Percentiles rank a stretch among this genome's conserved stretches.
Evolutionary conservation across 768 basidiomycete genomes (phyloP).

Genomic region (Rhodosporidiobolus odoratus): DNA sequence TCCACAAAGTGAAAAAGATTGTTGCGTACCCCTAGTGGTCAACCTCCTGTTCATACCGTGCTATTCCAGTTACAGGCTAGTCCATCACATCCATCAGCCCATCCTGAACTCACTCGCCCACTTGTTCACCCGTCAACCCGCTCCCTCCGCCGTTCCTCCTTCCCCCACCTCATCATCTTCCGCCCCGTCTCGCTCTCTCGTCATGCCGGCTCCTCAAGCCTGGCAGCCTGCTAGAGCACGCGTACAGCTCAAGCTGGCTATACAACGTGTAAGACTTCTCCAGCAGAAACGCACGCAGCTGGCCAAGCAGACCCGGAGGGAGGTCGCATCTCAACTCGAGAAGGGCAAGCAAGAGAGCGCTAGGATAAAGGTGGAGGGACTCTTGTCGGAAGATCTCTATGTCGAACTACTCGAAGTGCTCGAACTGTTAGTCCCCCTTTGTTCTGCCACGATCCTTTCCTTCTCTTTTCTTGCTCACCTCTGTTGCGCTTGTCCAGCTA

Average conservation of each 20-base stretch:
- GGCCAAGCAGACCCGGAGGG: conserved; percentile 64
- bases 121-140: not conserved
- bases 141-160: not conserved
- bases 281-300: conserved; percentile 85
- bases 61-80: not conserved
- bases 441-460: too few species aligned
- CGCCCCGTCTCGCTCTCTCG: not conserved
- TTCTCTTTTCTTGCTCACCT: not conserved
- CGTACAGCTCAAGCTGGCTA: conserved; percentile 53
- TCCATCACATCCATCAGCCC: not conserved
- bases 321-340: conserved; percentile 75
- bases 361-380: conserved; percentile 59
- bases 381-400: conserved; percentile 32
- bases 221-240: conserved; percentile 25
- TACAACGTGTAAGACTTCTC: conserved; percentile 40
- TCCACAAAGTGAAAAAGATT: too few species aligned
- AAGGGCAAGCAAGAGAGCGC: conserved; percentile 77
- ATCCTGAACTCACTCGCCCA: conserved; percentile 3
- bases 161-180: not conserved
- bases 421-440: conserved; percentile 66
- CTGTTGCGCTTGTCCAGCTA: conserved; percentile 43
- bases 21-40: too few species aligned
- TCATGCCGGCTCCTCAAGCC: not conserved
- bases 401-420: conserved; percentile 64
- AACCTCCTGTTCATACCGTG: too few species aligned